Conservation (phyloP, 1,284 basidiomycete species). For the Afroboletus lepidellus region DNA sequence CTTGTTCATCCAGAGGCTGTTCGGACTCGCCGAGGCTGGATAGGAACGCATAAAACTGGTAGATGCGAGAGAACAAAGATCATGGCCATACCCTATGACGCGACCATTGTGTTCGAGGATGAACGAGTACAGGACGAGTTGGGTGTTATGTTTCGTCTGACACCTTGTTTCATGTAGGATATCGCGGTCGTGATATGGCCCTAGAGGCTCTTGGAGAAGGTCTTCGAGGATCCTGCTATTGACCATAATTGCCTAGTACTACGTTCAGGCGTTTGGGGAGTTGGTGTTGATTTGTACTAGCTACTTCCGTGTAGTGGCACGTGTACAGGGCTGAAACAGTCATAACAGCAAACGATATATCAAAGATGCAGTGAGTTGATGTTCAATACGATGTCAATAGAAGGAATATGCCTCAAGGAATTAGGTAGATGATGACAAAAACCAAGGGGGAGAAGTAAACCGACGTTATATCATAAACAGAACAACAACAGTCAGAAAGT, state of each 20-base stretch:
- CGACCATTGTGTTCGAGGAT: constrained; percentile 26
- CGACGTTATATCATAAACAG: constrained; percentile 29
- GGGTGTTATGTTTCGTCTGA: constrained; percentile 5
- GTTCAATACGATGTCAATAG: constrained; percentile 28
- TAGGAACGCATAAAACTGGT: constrained; percentile 1
- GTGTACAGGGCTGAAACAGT: constrained; percentile 28
- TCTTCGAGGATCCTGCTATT: constrained; percentile 20
- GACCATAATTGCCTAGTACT: constrained; percentile 17
- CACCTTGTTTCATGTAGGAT: constrained; percentile 23
- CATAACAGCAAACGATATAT: constrained; percentile 31
- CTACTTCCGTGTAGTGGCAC: constrained; percentile 20
- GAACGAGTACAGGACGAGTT: constrained; percentile 32
- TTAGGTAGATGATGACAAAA: constrained; percentile 28
- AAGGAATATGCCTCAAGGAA: constrained; percentile 19
- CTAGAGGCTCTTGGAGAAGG: constrained; percentile 26
- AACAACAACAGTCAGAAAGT: constrained; percentile 21
- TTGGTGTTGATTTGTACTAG: constrained; percentile 8
- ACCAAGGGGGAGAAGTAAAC: constrained; percentile 17
- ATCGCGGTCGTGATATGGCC: constrained; percentile 32
- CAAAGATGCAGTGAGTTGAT: constrained; percentile 32
- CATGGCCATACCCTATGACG: constrained; percentile 23
- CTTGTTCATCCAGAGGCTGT: constrained; percentile 10
- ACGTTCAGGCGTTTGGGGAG: neutral
- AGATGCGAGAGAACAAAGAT: neutral
- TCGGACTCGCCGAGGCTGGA: constrained; percentile 33